Conservation (phyloP, 495 filamentous ascomycete species). For the Aspergillus diversus region DNA sequence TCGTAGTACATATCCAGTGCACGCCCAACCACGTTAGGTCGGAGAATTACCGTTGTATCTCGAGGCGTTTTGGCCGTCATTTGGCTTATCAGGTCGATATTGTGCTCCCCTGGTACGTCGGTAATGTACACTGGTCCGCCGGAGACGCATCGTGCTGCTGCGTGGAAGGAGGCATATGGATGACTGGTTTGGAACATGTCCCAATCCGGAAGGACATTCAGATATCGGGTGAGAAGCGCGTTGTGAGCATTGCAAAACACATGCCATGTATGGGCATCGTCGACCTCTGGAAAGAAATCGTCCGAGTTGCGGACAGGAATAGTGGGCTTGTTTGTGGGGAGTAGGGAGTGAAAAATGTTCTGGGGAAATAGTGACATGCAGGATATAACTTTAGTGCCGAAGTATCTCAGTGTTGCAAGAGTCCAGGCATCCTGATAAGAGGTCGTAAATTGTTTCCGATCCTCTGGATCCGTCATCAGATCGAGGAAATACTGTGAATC, state of each 20-base stretch:
- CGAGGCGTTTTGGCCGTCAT: conserved; percentile 72
- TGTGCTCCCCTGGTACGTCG: conserved; percentile 80
- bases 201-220: conserved; percentile 88
- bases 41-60: conserved; percentile 74
- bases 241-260: conserved; percentile 94
- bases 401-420: conserved; percentile 73
- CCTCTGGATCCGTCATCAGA: conserved; percentile 65
- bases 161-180: conserved; percentile 78
- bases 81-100: conserved; percentile 70
- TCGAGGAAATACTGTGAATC: conserved; percentile 90
- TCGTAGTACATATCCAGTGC: conserved; percentile 71
- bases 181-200: conserved; percentile 98
- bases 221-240: conserved; percentile 72
- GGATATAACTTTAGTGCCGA: conserved; percentile 76
- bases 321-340: conserved; percentile 70
- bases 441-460: conserved; percentile 67
- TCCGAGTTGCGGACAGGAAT: conserved; percentile 85
- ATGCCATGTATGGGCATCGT: conserved; percentile 86
- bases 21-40: conserved; percentile 72
- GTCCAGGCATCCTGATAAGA: conserved; percentile 89
- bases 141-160: conserved; percentile 83
- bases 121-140: conserved; percentile 95
- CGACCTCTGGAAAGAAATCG: conserved; percentile 86
- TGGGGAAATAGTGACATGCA: conserved; percentile 92
- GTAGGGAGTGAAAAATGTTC: conserved; percentile 79